Evolutionary conservation across 2,329 filamentous ascomycete genomes (phyloP).

Genomic region (Fusarium nygamai): DNA sequence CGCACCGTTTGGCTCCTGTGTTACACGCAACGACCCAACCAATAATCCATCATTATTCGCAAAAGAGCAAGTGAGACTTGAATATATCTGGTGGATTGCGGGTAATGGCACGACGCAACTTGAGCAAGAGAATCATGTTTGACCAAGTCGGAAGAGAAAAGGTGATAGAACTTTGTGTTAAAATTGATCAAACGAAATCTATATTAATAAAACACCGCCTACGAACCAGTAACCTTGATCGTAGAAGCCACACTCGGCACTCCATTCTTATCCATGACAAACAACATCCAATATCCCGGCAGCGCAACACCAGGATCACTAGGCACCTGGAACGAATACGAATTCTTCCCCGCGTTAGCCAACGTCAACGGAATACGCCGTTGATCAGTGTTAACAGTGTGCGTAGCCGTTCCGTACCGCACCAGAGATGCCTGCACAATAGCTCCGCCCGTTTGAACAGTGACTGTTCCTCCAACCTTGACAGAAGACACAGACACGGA

Average conservation of each 20-base stretch:
- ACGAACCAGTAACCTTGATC: conserved; percentile 6
- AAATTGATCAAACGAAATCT: background rate
- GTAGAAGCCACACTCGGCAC: conserved; percentile 31
- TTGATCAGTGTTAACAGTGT: conserved; percentile 33
- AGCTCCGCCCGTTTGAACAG: background rate
- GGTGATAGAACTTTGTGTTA: fast-evolving
- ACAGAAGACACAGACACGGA: background rate
- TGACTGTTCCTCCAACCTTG: conserved; percentile 14
- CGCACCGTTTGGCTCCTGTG: background rate
- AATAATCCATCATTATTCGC: background rate
- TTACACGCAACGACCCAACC: background rate
- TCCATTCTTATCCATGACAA: conserved; percentile 28
- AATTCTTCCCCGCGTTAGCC: background rate
- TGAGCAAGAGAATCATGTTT: background rate
- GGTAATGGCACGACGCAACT: background rate
- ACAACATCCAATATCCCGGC: conserved; percentile 38
- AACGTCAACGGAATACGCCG: conserved; percentile 19
- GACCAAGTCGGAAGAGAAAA: background rate
- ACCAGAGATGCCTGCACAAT: conserved; percentile 7
- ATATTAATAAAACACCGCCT: background rate
- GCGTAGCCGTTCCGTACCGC: conserved; percentile 27
- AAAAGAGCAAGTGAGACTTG: fast-evolving
- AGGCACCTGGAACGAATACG: conserved; percentile 23
- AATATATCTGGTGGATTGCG: background rate
- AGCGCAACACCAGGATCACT: conserved; percentile 27